Base-by-base conservation (phyloP, 2,329 filamentous ascomycete species). In the Penicillium sp. region DNA sequence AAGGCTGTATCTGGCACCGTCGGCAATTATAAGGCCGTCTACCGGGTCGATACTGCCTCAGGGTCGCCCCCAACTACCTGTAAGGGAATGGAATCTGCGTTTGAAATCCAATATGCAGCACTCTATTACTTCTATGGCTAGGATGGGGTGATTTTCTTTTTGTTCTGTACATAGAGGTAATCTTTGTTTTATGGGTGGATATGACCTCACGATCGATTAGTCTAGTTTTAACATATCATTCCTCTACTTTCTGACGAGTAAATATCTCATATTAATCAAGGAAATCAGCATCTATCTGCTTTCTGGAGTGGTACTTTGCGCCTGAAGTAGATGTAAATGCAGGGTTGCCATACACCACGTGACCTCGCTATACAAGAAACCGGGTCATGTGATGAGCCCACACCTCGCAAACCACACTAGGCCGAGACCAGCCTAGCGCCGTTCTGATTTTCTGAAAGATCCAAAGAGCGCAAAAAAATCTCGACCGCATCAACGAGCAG, bases 21-120 rank as follows among this genome's bases (percentile, higher is more conserved):
- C 1, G 84, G 83, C 2, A 76, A 79, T 43, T 84, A 90, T 63
- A 83, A 86, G 70, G 85, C 91, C 70, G 87, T 96, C 23, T 97
- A 93, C 76, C 84, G 93, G 12, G 77, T 97, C 43, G 82, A 89
- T 66, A 97, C 93, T 11, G 91, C 88, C 1, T 92, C 92, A 25
- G 93, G 93, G 11, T 84, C 82, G 45, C 76, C 91, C 2, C 92
- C 92, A 0, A 78, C 82, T 25, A 89, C 85, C 0, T 97, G 93
- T 71, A 71, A 82, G 31, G 89, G 85, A 11, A 80, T 85, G 79
- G 72, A 79, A 0, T 78, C 81, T 11, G 68, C 74, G 1, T 92
- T 97, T 63, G 78, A 87, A 58, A 84, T 96, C 14, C 80, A 92
- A 68, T 97, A 97, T 75, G 81, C 89, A 29, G 86, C 92, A 41